Base-by-base conservation (phyloP, 2,329 filamentous ascomycete species). In the Neofusicoccum kwambonambiense region DNA sequence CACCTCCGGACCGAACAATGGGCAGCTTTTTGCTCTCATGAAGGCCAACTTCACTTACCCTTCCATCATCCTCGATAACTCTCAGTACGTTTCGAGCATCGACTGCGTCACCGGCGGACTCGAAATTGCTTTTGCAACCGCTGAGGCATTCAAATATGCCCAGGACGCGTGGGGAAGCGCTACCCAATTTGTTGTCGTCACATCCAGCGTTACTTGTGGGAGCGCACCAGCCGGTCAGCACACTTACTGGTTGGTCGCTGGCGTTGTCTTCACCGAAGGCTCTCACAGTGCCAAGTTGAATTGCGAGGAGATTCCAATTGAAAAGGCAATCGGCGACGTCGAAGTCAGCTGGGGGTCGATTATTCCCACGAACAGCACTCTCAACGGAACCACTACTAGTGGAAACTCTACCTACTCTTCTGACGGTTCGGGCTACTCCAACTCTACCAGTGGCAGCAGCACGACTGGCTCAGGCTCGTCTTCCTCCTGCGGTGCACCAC, bases 31-130 rank as follows among this genome's bases (percentile, higher is more conserved):
- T 19, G 52, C 52, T 31, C 52, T 56, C 42, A 56, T 56, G 52
- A 41, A 41, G 19, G 37, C 52, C 15, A 58, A 58, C 54, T 58
- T 58, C 41, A 45, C 27, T 41, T 58, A 58, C n/a, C 37, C 54
- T 9, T 58, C 54, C 5, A 17, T 58, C 27, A 58, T 58, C 9
- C 54, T 58, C 12, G 54, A 58, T 13, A 45, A 58, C 54, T 58
- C 54, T 34, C 39, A 42, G 27, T 58, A 58, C n/a, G 35, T 58
- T 15, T 45, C 41, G 2, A 58, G 27, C 12, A 44, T 44, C n/a
- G 13, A 8, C n/a, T 42, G 41, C 4, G 13, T 45, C 17, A 15
- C 54, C 7, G 41, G 27, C 4, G 54, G 54, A 27, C 54, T 58
- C 6, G 12, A 58, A 22, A 13, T 58, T 35, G 27, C 41, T 17